Base-by-base conservation (phyloP, 73 alveolate genomes). In the Stentor roeselii region DNA sequence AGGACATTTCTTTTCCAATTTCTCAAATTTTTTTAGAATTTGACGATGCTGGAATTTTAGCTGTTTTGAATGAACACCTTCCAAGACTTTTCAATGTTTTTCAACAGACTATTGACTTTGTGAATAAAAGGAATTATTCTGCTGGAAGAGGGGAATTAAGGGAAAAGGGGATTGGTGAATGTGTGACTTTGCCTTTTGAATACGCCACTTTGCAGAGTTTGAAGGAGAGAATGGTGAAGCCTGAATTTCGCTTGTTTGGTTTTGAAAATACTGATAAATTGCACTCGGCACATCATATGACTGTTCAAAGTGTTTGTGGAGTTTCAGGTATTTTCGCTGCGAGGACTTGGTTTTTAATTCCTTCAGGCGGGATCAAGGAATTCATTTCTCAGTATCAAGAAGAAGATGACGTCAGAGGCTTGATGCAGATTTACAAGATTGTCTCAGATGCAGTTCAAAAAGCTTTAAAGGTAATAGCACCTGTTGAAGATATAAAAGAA, bases 61-160 rank as follows among this genome's bases (percentile, higher is more conserved):
- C 89, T 59, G 27, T 87, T 32, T 86, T 90, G 34, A 78, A 59
- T 78, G 95, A 90, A 42, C 92, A 90, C 60, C 61, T 86, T 36
- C 87, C 83, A 38, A 76, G 89, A 76, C 60, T 75, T 34, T 86
- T 84, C 34, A 34, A n/a, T 0, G 37, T 32, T 27, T 67, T 67
- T 67, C 27, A n/a, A 27, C 80, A 67, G 42, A 67, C 80, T 2
- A 2, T 67, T 30, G 80, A 67, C 15, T 67, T 67, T 67, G 41
- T 67, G 37, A 67, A 67, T 67, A 67, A 67, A 2, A 67, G 80
- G 41, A 32, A 32, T 21, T 67, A 67, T 67, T 21, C 80, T 21
- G 41, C n/a, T 21, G 37, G 37, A 30, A 67, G 80, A 32, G 80
- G 80, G 21, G 80, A 67, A 21, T 0, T 67, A 21, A 67, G 21